Evolutionary conservation across 164 flowering plant genomes (phyloP).

Genomic region (Cinnamomum chago): DNA sequence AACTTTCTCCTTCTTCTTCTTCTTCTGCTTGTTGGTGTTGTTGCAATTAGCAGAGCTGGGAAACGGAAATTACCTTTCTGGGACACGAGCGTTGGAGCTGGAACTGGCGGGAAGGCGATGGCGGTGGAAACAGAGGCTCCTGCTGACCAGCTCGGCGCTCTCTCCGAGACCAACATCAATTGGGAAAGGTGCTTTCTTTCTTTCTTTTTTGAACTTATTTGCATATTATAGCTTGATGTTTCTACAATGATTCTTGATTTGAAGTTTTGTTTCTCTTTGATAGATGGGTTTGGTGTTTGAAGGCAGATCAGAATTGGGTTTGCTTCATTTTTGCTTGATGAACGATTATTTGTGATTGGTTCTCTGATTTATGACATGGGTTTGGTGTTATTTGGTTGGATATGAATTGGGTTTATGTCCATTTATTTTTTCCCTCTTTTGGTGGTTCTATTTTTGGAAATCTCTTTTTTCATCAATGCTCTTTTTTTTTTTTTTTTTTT

Average conservation of each 20-base stretch:
- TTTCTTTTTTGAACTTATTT: not conserved
- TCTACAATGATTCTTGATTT: too few species aligned
- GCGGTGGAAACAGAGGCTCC: conserved; percentile 53
- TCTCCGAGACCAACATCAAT: conserved; percentile 68
- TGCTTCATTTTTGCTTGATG: too few species aligned
- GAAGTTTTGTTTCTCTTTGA: too few species aligned
- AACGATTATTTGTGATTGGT: not conserved
- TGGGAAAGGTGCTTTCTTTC: conserved; percentile 55
- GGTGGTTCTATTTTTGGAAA: not conserved
- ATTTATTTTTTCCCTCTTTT: not conserved
- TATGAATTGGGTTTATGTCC: not conserved
- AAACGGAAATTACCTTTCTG: not conserved
- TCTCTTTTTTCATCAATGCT: too few species aligned
- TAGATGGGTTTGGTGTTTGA: too few species aligned
- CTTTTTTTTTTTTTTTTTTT: not conserved
- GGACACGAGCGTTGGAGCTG: not conserved
- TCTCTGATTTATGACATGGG: not conserved
- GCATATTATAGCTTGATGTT: too few species aligned
- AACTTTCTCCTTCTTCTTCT: not conserved
- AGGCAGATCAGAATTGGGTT: too few species aligned
- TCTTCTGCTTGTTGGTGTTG: too few species aligned
- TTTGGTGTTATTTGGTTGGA: not conserved
- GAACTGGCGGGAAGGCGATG: conserved; percentile 28
- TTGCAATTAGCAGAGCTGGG: not conserved
- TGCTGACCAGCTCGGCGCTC: conserved; percentile 31